These are phyloP conservation scores for Metschnikowia similis DNA, from an alignment of 805 yeast species.

Conservation along the genomic window DNA sequence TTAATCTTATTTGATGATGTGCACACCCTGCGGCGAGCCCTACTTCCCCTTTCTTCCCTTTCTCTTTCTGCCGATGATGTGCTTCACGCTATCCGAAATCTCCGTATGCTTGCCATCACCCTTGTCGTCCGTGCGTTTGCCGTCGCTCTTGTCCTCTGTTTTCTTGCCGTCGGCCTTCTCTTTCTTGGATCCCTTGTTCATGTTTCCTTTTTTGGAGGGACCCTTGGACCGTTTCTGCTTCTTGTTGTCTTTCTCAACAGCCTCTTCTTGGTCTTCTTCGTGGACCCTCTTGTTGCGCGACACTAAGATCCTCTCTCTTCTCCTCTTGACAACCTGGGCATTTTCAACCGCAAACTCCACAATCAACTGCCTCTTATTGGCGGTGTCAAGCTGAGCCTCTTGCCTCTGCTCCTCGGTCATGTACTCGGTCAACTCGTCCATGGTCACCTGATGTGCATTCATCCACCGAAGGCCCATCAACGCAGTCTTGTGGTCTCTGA, in stretches of 20 bases:
- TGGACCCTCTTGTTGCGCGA: slow-evolving; percentile 30
- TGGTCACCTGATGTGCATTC: slow-evolving; percentile 83
- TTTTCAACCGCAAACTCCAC: slow-evolving; percentile 96
- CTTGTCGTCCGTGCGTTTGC: slow-evolving; percentile 17
- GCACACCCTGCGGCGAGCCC: not conserved
- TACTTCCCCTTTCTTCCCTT: slow-evolving; percentile 53
- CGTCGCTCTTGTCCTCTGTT: slow-evolving; percentile 7
- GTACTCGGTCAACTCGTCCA: slow-evolving; percentile 68
- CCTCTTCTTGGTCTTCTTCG: slow-evolving; percentile 19
- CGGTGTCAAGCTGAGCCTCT: slow-evolving; percentile 48
- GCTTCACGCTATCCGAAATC: slow-evolving; percentile 52
- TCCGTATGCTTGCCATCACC: slow-evolving; percentile 23
- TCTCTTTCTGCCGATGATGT: slow-evolving; percentile 65
- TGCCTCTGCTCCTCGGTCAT: slow-evolving; percentile 64
- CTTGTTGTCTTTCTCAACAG: slow-evolving; percentile 16
- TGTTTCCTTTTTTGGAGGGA: slow-evolving; percentile 39
- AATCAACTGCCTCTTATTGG: slow-evolving; percentile 68
- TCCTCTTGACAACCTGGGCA: slow-evolving; percentile 87
- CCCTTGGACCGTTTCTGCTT: slow-evolving; percentile 25
- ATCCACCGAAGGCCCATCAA: slow-evolving; percentile 96
- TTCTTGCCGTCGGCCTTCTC: slow-evolving; percentile 17
- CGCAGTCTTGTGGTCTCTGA: slow-evolving; percentile 86
- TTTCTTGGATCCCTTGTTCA: slow-evolving; percentile 33
- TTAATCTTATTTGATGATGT: slow-evolving; percentile 3
- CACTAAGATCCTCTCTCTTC: slow-evolving; percentile 61